Conservation (phyloP, 2,329 filamentous ascomycete genomes). For the Apiospora koreana region DNA sequence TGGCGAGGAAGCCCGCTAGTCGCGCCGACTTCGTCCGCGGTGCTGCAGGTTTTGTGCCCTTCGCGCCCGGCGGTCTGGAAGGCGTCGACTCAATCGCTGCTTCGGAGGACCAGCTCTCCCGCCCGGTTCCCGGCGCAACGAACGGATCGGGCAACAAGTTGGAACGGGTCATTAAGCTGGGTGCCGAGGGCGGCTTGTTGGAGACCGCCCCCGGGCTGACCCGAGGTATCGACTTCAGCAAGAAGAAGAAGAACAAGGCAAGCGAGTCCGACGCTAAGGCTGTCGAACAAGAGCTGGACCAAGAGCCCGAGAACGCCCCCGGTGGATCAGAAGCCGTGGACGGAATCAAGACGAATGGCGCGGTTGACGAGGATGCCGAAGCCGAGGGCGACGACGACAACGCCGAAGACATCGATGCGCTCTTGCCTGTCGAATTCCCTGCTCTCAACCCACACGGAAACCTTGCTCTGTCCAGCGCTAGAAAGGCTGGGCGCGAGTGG, state of each 20-base stretch:
- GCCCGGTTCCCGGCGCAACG: conserved; percentile 45
- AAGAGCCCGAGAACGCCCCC: conserved; percentile 42
- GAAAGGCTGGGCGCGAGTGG: conserved; percentile 84
- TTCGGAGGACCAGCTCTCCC: conserved; percentile 73
- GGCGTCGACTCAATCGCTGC: conserved; percentile 83
- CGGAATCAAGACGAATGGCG: conserved; percentile 25
- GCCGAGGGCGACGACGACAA: conserved; percentile 43
- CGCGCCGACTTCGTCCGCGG: conserved; percentile 91
- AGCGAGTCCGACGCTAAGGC: conserved; percentile 67
- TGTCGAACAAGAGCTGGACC: conserved; percentile 49
- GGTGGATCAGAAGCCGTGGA: conserved; percentile 32
- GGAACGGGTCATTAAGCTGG: conserved; percentile 85
- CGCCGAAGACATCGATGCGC: conserved; percentile 73
- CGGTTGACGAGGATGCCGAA: conserved; percentile 24
- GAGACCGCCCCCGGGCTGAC: conserved; percentile 80
- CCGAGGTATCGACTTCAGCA: conserved; percentile 73
- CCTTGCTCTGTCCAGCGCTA: conserved; percentile 69
- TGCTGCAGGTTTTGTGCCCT: conserved; percentile 90
- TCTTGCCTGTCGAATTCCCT: conserved; percentile 91
- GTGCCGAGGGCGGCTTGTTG: conserved; percentile 74
- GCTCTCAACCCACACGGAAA: conserved; percentile 82
- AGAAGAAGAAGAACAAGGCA: conserved; percentile 57
- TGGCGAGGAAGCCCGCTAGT: conserved; percentile 81
- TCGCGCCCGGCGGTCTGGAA: conserved; percentile 87
- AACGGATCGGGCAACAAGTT: conserved; percentile 58